Evolutionary conservation across 2,329 filamentous ascomycete genomes (phyloP).

Genomic region (Talaromyces islandicus): DNA sequence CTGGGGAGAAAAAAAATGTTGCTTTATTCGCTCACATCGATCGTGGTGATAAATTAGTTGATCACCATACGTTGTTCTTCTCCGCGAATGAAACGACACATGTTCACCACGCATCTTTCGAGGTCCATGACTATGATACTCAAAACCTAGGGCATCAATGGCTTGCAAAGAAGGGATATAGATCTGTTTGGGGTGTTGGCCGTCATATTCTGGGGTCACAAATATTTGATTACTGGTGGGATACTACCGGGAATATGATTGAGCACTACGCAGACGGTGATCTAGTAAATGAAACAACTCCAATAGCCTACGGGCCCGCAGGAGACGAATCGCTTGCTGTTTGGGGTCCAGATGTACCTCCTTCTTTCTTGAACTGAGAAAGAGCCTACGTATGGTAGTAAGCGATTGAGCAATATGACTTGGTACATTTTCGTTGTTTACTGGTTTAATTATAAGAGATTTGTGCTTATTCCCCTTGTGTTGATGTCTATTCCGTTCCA

Average conservation of each 20-base stretch:
- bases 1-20: slow-evolving; percentile 19
- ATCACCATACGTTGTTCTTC: slow-evolving; percentile 52
- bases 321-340: slow-evolving; percentile 28
- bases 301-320: slow-evolving; percentile 26
- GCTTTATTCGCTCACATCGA: slow-evolving; percentile 48
- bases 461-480: not conserved
- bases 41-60: slow-evolving; percentile 39
- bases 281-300: slow-evolving; percentile 40
- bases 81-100: slow-evolving; percentile 25
- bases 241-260: slow-evolving; percentile 21
- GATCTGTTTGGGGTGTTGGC: slow-evolving; percentile 46
- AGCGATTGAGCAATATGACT: not conserved
- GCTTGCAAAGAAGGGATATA: slow-evolving; percentile 41
- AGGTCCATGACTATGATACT: slow-evolving; percentile 49
- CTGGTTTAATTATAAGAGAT: not conserved
- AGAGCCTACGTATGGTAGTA: not conserved
- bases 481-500: not conserved
- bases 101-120: slow-evolving; percentile 47
- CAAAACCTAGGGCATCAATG: slow-evolving; percentile 49
- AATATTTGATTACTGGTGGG: slow-evolving; percentile 51
- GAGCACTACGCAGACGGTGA: slow-evolving; percentile 49
- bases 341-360: slow-evolving; percentile 31
- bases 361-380: slow-evolving; percentile 21
- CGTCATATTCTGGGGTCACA: slow-evolving; percentile 48
- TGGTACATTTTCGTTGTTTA: no score